These are phyloP conservation scores for Tripterygium wilfordii DNA, from an alignment of 177 flowering plant genomes.

Conservation along the genomic window DNA sequence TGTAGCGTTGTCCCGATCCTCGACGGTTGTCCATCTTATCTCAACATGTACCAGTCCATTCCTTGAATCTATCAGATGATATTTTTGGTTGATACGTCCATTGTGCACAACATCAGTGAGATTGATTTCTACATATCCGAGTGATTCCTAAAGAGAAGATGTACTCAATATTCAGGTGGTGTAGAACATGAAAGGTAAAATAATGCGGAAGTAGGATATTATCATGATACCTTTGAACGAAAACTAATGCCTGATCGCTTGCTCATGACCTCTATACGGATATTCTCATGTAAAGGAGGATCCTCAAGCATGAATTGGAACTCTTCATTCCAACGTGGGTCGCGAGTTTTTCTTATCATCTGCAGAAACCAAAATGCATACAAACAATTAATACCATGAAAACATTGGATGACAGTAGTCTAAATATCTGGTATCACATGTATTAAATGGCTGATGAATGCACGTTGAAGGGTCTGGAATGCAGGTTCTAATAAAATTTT, in stretches of 20 bases:
- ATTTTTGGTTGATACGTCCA: conserved; percentile 71
- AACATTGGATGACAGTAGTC: no score
- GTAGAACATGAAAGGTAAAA: no score
- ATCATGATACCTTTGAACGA: conserved; percentile 21
- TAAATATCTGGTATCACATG: no score
- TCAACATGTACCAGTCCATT: conserved; percentile 70
- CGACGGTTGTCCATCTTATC: conserved; percentile 42
- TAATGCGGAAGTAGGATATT: not conserved
- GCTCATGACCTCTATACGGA: conserved; percentile 33
- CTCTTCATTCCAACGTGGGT: conserved; percentile 45
- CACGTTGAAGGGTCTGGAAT: no score
- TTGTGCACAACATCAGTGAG: conserved; percentile 72
- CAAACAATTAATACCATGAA: not conserved
- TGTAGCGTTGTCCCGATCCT: no score
- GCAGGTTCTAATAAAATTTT: no score
- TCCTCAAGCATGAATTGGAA: conserved; percentile 42
- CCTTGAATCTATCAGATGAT: conserved; percentile 69
- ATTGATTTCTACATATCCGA: conserved; percentile 72
- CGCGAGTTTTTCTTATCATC: conserved; percentile 27
- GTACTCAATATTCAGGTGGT: no score
- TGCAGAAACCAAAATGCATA: conserved; percentile 8
- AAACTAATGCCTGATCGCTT: conserved; percentile 20
- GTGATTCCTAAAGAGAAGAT: conserved; percentile 41
- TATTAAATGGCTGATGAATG: no score
- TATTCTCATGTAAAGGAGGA: conserved; percentile 31